These are phyloP conservation scores for Macrotyloma uniflorum DNA, from an alignment of 306 rosid species.

Conservation along the genomic window DNA sequence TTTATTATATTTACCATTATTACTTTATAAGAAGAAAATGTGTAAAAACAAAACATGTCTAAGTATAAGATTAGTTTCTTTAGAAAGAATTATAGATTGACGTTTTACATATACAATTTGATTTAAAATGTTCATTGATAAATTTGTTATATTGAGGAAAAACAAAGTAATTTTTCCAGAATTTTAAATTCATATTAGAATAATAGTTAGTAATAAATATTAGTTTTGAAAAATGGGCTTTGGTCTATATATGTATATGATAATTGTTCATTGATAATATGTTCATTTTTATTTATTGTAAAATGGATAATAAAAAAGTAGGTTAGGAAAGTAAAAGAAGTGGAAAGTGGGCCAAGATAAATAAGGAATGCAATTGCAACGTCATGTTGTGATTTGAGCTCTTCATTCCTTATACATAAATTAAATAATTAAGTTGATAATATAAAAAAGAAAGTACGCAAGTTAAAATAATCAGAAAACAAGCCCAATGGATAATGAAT, in stretches of 20 bases:
- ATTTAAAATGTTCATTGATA: not conserved
- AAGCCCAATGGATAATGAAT: not conserved
- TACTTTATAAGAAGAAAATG: not conserved
- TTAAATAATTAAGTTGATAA: not conserved
- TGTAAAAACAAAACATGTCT: not conserved
- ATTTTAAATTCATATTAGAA: not conserved
- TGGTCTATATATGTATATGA: not conserved
- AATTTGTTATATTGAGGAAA: not conserved
- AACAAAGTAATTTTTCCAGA: not conserved
- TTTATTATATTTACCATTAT: not conserved
- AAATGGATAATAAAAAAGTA: not conserved
- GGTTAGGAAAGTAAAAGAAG: not conserved
- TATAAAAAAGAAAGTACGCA: not conserved
- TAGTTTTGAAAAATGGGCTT: not conserved
- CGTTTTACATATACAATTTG: not conserved
- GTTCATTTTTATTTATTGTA: not conserved
- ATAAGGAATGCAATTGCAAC: not conserved
- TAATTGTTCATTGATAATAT: not conserved
- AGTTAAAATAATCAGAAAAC: not conserved
- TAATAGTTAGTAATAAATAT: not conserved
- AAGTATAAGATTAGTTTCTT: not conserved
- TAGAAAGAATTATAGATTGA: not conserved
- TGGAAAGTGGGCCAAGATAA: not conserved
- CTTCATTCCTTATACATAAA: not conserved
- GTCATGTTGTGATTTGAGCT: not conserved